Conservation (phyloP, 805 yeast genomes). For the Isabelozyma pseudorhagii region DNA sequence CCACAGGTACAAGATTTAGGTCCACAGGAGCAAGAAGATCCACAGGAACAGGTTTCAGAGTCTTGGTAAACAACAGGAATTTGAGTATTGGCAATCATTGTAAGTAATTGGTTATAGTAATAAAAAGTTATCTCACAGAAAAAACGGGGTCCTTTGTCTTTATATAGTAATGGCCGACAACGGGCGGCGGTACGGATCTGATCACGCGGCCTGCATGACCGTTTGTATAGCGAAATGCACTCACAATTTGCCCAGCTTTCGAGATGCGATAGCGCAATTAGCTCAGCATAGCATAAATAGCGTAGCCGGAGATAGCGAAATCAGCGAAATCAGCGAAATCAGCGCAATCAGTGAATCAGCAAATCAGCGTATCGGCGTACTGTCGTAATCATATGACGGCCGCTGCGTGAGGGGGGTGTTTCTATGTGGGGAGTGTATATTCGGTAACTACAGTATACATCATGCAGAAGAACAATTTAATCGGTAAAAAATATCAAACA, state of each 20-base stretch:
- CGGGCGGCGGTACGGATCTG: background rate
- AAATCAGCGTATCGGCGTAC: no score
- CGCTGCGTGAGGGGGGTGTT: no score
- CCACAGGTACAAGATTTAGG: conserved; percentile 12
- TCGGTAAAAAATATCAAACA: background rate
- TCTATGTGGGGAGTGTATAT: no score
- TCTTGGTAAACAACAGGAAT: background rate
- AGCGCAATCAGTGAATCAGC: no score
- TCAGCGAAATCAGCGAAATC: no score
- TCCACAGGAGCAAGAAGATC: conserved; percentile 2
- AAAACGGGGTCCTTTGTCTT: background rate
- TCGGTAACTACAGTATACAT: background rate
- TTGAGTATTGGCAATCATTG: background rate
- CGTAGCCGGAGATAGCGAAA: no score
- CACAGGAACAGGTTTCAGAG: conserved; percentile 10
- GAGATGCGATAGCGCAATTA: background rate
- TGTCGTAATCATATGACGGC: no score
- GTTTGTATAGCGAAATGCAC: background rate
- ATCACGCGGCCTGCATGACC: background rate
- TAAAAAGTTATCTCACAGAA: no score
- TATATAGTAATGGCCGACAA: background rate
- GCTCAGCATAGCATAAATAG: no score
- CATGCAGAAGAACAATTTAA: background rate
- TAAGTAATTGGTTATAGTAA: background rate
- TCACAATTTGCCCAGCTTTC: background rate